Base-by-base conservation (phyloP, 768 basidiomycete genomes). In the Coprinopsis cinerea region DNA sequence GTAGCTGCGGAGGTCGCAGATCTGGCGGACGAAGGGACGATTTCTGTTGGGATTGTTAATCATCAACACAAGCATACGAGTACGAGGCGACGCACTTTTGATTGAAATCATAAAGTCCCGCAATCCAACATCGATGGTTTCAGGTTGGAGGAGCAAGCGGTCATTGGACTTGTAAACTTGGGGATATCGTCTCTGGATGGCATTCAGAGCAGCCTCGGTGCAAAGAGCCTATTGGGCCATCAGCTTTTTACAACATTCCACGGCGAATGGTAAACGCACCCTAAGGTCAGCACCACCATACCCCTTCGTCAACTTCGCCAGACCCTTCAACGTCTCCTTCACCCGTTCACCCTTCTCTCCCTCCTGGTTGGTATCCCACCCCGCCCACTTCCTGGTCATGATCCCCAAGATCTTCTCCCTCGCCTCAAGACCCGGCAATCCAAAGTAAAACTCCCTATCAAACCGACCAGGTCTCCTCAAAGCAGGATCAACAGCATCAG, bases 361-460 rank as follows among this genome's bases (percentile, higher is more conserved):
- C 36, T 63, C 65, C 43, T 62, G 63, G 23, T 64, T 67, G 15
- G 57, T 77, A 0, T 82, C 77, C 79, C 90, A 92, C 0, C 91
- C 92, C 2, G 79, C 79, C 96, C 95, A 98, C 36, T 82, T 82
- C 57, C 70, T 77, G 24, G 93, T 97, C 78, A 96, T 90, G 59
- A 98, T 96, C 14, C 74, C 69, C 59, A 98, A 65, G 53, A 99
- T 98, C 67, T 82, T 87, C 67, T 90, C 84, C 51, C 96, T 69
- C 1, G 93, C 96, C 17, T 85, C 85, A 15, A 87, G 62, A 18
- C 81, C 81, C 1, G 96, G 96, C 36, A 99, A 65, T 2, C 91
- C 89, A 66, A 99, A 98, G 68, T 96, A 98, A 66, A 99, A 98
- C 67, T 98, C 95, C 44, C 96, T 74, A 68, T 99, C 96, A 59